These are phyloP conservation scores for Citeromyces matritensis DNA, from an alignment of 805 yeast genomes.

Conservation along the genomic window DNA sequence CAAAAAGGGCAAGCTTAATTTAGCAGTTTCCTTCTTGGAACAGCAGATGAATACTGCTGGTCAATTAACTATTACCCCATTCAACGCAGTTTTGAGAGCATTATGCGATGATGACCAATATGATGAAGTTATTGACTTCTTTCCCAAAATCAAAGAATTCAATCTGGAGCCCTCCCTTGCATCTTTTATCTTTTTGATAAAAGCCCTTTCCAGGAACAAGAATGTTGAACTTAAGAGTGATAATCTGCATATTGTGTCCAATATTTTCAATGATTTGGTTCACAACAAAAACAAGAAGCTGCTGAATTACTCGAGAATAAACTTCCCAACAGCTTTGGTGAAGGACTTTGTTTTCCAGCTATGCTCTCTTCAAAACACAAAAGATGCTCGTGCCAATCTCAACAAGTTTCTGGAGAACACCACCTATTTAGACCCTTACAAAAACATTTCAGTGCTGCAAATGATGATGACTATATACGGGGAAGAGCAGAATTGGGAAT, in stretches of 20 bases:
- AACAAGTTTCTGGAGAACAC: constrained; percentile 1
- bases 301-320: not conserved
- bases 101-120: no score
- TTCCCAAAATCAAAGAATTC: no score
- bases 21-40: no score
- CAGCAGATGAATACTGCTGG: no score
- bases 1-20: no score
- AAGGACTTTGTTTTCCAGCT: not conserved
- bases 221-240: not conserved
- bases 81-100: no score
- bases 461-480: constrained; percentile 1
- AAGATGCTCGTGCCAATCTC: not conserved
- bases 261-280: not conserved
- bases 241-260: not conserved
- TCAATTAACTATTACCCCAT: no score
- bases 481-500: constrained; percentile 1
- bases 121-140: no score
- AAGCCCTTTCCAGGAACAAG: not conserved
- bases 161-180: no score
- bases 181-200: not conserved
- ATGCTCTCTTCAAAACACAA: not conserved
- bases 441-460: not conserved
- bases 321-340: not conserved
- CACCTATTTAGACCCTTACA: not conserved
- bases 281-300: not conserved